Conservation (phyloP, 805 yeast species). For the Lipomyces spencermartinsiae region DNA sequence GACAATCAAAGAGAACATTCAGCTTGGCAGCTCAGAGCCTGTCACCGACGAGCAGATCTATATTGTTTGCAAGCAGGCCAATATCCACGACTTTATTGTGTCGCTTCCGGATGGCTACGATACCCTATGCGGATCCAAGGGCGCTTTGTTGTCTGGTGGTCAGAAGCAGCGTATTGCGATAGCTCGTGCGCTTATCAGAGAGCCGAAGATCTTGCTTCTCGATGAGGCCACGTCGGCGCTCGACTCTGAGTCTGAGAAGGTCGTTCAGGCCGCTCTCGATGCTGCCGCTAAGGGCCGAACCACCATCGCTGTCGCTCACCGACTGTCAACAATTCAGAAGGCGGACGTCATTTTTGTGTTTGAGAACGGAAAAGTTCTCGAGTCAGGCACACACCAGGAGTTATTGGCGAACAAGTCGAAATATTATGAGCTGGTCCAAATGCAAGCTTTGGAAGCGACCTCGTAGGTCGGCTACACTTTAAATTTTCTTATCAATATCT, state of each 20-base stretch:
- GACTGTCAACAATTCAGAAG: constrained; percentile 70
- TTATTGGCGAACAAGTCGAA: constrained; percentile 49
- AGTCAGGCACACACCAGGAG: constrained; percentile 60
- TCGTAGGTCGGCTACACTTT: neutral
- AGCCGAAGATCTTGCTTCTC: constrained; percentile 65
- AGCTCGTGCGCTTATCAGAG: constrained; percentile 73
- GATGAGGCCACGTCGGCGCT: constrained; percentile 76
- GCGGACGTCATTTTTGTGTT: constrained; percentile 69
- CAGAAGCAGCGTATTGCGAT: constrained; percentile 80
- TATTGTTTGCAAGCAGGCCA: constrained; percentile 58
- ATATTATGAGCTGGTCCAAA: constrained; percentile 50
- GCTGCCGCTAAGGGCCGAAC: constrained; percentile 75
- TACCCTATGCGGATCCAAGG: constrained; percentile 61
- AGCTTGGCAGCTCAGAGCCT: constrained; percentile 54
- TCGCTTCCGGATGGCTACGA: constrained; percentile 66
- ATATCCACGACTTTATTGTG: constrained; percentile 62
- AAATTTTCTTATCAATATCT: neutral
- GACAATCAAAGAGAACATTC: constrained; percentile 60
- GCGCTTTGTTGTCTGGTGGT: constrained; percentile 71
- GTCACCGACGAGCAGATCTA: constrained; percentile 54
- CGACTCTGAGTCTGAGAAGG: constrained; percentile 74
- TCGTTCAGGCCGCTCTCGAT: constrained; percentile 73
- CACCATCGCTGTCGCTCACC: constrained; percentile 83
- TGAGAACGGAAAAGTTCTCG: constrained; percentile 65
- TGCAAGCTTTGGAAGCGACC: constrained; percentile 50